Evolutionary conservation across 2,329 filamentous ascomycete genomes (phyloP).

Genomic region (Neurospora crassa): DNA sequence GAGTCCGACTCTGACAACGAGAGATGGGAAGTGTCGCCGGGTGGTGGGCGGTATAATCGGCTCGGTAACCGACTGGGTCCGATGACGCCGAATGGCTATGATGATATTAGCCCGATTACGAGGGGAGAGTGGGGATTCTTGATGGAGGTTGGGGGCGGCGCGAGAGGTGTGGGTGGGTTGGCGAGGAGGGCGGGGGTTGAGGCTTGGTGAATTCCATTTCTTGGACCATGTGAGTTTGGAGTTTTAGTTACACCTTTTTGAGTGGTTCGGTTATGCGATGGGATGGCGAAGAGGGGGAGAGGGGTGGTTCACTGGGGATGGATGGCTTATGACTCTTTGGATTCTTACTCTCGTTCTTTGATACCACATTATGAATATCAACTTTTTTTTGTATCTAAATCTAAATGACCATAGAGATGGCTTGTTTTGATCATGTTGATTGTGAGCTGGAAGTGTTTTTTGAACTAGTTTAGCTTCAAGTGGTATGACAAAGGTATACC

Average conservation of each 20-base stretch:
- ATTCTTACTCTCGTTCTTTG: neutral
- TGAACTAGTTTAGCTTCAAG: neutral
- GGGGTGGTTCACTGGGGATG: neutral
- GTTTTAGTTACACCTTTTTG: slow-evolving; percentile 4
- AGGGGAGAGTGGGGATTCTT: slow-evolving; percentile 54
- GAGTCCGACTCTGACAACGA: slow-evolving; percentile 11
- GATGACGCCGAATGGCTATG: slow-evolving; percentile 48
- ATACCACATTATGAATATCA: neutral
- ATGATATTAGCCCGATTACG: slow-evolving; percentile 54
- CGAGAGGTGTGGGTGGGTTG: slow-evolving; percentile 28
- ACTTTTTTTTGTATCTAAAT: neutral
- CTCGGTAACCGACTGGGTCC: slow-evolving; percentile 29
- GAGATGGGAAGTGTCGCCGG: slow-evolving; percentile 16
- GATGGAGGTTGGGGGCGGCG: slow-evolving; percentile 23
- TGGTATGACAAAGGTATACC: neutral
- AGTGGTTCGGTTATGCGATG: neutral
- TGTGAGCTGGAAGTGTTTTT: neutral
- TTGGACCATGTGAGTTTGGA: slow-evolving; percentile 4
- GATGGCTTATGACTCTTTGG: neutral
- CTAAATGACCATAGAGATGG: neutral
- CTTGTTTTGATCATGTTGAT: neutral
- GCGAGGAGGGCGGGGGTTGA: slow-evolving; percentile 40
- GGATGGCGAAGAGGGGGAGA: neutral
- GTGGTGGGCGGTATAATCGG: slow-evolving; percentile 5
- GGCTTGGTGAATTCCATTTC: slow-evolving; percentile 31